Conservation (phyloP, 1,284 basidiomycete species). For the Ustilago sp. region DNA sequence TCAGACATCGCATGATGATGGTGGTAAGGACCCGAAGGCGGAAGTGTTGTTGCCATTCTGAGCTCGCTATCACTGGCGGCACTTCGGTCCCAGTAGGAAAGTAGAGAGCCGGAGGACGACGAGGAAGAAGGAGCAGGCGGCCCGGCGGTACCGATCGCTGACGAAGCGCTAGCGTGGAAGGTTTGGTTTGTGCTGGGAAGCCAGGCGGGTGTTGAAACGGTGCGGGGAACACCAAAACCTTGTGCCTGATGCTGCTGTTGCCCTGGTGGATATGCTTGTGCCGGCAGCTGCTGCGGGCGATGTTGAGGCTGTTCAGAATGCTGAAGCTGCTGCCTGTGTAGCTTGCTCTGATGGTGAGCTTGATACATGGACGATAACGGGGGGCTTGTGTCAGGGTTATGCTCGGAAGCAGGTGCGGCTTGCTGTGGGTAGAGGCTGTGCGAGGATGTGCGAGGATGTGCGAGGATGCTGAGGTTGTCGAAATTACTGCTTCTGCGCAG, state of each 20-base stretch:
- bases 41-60: constrained; percentile 24
- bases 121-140: constrained; percentile 19
- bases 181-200: constrained; percentile 14
- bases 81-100: constrained; percentile 37
- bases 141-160: constrained; percentile 1
- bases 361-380: constrained; percentile 19
- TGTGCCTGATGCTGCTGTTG: constrained; percentile 15
- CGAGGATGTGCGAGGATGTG: neutral
- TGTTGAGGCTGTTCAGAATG: constrained; percentile 2
- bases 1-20: constrained; percentile 21
- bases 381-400: neutral
- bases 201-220: constrained; percentile 25
- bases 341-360: constrained; percentile 13
- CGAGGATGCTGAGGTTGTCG: constrained; percentile 1
- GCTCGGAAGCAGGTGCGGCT: constrained; percentile 4
- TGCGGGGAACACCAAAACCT: constrained; percentile 26
- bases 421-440: neutral
- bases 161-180: constrained; percentile 9
- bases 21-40: constrained; percentile 13
- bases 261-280: neutral
- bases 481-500: neutral
- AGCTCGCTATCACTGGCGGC: constrained; percentile 27
- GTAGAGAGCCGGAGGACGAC: constrained; percentile 29
- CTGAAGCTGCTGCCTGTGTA: constrained; percentile 10
- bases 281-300: neutral